These are phyloP conservation scores for Neonothopanus nambi DNA, from an alignment of 1,284 basidiomycete genomes.

Conservation along the genomic window DNA sequence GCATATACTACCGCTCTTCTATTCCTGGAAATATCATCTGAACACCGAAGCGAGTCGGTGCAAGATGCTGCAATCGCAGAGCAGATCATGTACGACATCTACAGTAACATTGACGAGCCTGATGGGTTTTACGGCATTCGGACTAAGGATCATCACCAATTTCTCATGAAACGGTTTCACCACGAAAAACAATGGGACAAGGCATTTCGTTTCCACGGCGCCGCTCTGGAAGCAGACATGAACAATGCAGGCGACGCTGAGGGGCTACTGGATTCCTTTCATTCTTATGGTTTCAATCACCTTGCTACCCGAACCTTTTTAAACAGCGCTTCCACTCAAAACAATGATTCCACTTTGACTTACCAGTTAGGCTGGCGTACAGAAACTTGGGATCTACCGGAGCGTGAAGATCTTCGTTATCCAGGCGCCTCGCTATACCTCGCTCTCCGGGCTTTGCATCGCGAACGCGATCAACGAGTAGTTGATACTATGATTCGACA, in stretches of 20 bases:
- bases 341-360: conserved; percentile 51
- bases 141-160: conserved; percentile 70
- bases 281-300: conserved; percentile 85
- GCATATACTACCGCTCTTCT: conserved; percentile 88
- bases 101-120: conserved; percentile 93
- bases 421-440: conserved; percentile 71
- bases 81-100: conserved; percentile 85
- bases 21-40: conserved; percentile 82
- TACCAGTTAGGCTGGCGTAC: conserved; percentile 90
- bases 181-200: conserved; percentile 93
- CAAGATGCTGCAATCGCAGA: conserved; percentile 42
- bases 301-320: conserved; percentile 71
- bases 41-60: conserved; percentile 40
- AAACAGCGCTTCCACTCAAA: conserved; percentile 35
- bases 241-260: conserved; percentile 41
- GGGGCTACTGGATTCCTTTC: conserved; percentile 74
- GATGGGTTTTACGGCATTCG: conserved; percentile 97
- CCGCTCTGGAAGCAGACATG: conserved; percentile 67
- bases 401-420: conserved; percentile 43
- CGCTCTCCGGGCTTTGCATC: conserved; percentile 76
- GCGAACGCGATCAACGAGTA: conserved; percentile 58
- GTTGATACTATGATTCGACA: conserved; percentile 51
- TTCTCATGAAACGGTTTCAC: conserved; percentile 83
- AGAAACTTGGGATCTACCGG: conserved; percentile 89
- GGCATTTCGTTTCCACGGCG: conserved; percentile 89